A percentile compares a stretch with the other conserved stretches of the same genome.
These are phyloP conservation scores for Chrysoporthe deuterocubensis DNA, from an alignment of 2,329 filamentous ascomycete species.

Conservation along the genomic window DNA sequence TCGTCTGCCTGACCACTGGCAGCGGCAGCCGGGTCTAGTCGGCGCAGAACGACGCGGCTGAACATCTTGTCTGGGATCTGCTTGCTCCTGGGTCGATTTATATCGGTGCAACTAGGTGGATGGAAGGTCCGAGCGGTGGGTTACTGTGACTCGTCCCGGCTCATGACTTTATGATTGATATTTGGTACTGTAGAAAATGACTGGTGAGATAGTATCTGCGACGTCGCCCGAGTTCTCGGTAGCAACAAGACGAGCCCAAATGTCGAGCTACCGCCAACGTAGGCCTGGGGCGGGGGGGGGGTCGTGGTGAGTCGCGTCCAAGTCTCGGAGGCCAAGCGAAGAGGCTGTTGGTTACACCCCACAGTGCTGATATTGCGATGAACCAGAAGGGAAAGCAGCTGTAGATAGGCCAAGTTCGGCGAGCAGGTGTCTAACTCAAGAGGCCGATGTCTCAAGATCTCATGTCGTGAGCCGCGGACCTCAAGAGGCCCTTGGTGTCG, in stretches of 20 bases:
- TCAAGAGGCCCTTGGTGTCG: background rate
- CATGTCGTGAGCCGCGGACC: conserved; percentile 7
- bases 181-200: background rate
- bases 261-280: background rate
- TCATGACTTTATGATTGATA: conserved; percentile 15
- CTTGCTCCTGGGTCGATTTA: background rate
- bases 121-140: conserved; percentile 17
- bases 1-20: conserved; percentile 20
- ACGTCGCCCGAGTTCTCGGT: background rate
- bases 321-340: background rate
- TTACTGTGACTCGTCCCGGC: conserved; percentile 14
- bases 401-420: conserved; percentile 10
- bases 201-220: background rate
- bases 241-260: background rate
- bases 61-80: conserved; percentile 22
- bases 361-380: conserved; percentile 6
- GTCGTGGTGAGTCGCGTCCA: conserved; percentile 9
- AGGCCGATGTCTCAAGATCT: conserved; percentile 19
- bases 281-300: background rate
- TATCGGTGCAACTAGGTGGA: background rate
- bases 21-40: conserved; percentile 19
- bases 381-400: background rate
- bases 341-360: conserved; percentile 19
- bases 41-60: conserved; percentile 27
- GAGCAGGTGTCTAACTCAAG: conserved; percentile 20